These are phyloP conservation scores for Cystofilobasidium ferigula DNA, from an alignment of 768 basidiomycete genomes.

Conservation along the genomic window DNA sequence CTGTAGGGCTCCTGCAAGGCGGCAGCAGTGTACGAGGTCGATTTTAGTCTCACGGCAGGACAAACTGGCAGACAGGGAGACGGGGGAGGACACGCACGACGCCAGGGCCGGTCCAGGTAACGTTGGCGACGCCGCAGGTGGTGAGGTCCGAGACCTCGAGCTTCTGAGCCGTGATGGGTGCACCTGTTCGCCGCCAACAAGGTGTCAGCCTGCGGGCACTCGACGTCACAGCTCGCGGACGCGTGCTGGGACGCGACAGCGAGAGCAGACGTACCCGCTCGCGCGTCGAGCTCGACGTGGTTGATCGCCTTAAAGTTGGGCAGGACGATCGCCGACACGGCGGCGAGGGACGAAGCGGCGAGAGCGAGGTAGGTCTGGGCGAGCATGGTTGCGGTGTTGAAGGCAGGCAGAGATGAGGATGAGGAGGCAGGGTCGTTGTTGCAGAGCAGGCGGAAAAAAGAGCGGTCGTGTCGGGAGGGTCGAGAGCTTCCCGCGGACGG, in stretches of 20 bases:
- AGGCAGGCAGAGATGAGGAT: neutral
- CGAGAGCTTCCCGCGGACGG: no score
- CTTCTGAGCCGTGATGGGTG: constrained; percentile 14
- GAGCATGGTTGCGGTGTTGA: neutral
- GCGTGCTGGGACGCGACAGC: no score
- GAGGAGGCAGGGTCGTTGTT: neutral
- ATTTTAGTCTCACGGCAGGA: no score
- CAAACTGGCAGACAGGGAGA: neutral
- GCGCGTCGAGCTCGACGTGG: neutral
- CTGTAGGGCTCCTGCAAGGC: constrained; percentile 15
- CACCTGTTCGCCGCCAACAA: neutral
- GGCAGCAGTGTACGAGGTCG: no score
- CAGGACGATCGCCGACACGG: neutral
- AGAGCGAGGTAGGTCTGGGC: neutral
- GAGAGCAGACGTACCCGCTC: neutral
- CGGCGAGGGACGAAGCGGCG: neutral
- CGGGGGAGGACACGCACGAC: neutral
- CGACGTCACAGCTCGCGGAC: no score
- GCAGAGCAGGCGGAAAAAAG: neutral
- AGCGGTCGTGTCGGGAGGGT: neutral
- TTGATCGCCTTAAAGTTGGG: neutral
- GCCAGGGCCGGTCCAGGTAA: constrained; percentile 19
- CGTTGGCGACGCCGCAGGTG: constrained; percentile 24
- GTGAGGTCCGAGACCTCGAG: constrained; percentile 15
- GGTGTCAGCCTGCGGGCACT: neutral